These are phyloP conservation scores for Aciculoconidium aculeatum DNA, from an alignment of 805 yeast genomes.

Conservation along the genomic window DNA sequence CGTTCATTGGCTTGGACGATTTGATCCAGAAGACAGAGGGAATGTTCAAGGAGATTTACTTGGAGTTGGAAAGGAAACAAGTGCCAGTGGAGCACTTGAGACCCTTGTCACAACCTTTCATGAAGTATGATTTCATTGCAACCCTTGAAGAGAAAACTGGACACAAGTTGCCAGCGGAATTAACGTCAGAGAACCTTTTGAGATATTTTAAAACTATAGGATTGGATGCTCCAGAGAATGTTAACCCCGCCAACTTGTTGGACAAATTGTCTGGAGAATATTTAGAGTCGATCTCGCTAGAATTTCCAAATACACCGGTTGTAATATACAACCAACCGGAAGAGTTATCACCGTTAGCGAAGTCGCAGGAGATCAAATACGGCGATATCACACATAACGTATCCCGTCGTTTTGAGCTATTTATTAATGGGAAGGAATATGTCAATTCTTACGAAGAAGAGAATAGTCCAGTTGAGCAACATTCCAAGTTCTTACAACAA, in stretches of 20 bases:
- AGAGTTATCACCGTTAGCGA: constrained; percentile 81
- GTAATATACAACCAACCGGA: constrained; percentile 82
- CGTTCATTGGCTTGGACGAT: constrained; percentile 60
- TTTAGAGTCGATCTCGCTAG: constrained; percentile 57
- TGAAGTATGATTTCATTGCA: constrained; percentile 58
- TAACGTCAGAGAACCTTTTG: constrained; percentile 36
- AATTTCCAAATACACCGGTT: constrained; percentile 45
- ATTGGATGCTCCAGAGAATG: constrained; percentile 29
- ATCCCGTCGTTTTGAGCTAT: constrained; percentile 79
- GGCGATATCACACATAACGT: constrained; percentile 27
- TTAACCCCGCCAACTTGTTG: constrained; percentile 54
- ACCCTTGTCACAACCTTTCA: constrained; percentile 9
- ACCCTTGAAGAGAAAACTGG: constrained; percentile 55
- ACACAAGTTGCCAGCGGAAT: constrained; percentile 36
- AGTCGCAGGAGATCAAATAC: constrained; percentile 40
- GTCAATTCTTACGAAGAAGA: constrained; percentile 97
- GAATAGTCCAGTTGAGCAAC: constrained; percentile 75
- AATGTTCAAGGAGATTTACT: constrained; percentile 41
- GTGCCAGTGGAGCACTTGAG: constrained; percentile 17
- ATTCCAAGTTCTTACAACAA: constrained; percentile 57
- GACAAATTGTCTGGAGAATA: constrained; percentile 57
- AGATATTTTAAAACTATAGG: constrained; percentile 35
- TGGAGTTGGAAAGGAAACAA: constrained; percentile 15
- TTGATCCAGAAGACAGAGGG: constrained; percentile 61
- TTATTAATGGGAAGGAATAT: constrained; percentile 72